These are phyloP conservation scores for Coemansia sp. DNA, from an alignment of 192 early-diverging fungal species.

Conservation along the genomic window DNA sequence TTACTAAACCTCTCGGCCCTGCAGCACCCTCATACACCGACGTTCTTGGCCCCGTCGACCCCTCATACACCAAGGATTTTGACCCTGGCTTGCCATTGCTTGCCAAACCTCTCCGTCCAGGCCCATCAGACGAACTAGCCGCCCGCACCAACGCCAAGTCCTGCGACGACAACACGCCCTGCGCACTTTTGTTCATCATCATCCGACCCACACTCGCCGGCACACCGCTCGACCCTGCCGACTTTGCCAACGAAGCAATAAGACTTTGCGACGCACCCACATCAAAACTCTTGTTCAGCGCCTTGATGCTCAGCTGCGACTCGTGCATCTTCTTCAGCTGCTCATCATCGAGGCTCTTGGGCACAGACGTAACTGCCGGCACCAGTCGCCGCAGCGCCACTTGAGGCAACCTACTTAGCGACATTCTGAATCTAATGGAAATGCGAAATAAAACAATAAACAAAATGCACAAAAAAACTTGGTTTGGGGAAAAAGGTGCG, in stretches of 20 bases:
- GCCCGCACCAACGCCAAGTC: constrained; percentile 38
- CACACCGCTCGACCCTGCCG: constrained; percentile 1
- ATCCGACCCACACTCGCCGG: constrained; percentile 28
- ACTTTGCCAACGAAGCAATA: constrained; percentile 33
- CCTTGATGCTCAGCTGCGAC: constrained; percentile 30
- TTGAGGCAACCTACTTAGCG: constrained; percentile 54
- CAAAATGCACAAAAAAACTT: not conserved
- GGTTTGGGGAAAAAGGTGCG: not conserved
- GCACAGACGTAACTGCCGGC: constrained; percentile 50
- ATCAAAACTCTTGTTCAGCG: constrained; percentile 11
- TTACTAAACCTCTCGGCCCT: constrained; percentile 15
- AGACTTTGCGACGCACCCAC: constrained; percentile 11
- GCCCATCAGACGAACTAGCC: not conserved
- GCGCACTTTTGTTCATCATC: constrained; percentile 29
- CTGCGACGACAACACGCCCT: constrained; percentile 43
- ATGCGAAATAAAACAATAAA: constrained; percentile 1
- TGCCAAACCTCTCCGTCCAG: too few species aligned
- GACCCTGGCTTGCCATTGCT: too few species aligned
- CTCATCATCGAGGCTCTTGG: constrained; percentile 55
- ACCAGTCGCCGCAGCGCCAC: constrained; percentile 55
- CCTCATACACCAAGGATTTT: too few species aligned
- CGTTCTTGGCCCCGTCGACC: too few species aligned
- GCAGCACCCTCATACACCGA: not conserved
- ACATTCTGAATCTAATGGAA: constrained; percentile 22
- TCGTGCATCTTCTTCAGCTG: constrained; percentile 54